Conservation (phyloP, 495 filamentous ascomycete species). For the Astrothelium subdiscretum region DNA sequence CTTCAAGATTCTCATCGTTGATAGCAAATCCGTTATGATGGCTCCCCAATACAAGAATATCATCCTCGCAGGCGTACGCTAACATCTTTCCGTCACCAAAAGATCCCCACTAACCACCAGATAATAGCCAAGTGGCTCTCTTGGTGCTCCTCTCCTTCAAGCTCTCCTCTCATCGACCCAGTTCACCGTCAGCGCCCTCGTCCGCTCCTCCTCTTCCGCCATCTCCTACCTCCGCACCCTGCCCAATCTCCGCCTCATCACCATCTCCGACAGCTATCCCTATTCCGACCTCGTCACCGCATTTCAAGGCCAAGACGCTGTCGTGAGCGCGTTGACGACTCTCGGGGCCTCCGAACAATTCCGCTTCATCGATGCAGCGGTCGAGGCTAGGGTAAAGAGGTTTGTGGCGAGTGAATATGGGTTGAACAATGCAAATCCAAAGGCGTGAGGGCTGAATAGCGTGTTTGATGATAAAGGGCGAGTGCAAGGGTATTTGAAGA, state of each 20-base stretch:
- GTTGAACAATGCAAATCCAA: slow-evolving; percentile 20
- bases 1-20: background rate
- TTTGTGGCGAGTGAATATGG: slow-evolving; percentile 31
- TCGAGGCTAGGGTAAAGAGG: slow-evolving; percentile 27
- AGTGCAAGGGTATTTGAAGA: slow-evolving; percentile 35
- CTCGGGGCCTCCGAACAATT: slow-evolving; percentile 16
- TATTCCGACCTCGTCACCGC: slow-evolving; percentile 39
- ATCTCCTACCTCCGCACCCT: slow-evolving; percentile 31
- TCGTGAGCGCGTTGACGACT: slow-evolving; percentile 29
- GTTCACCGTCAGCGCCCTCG: slow-evolving; percentile 47
- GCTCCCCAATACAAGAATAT: slow-evolving; percentile 1
- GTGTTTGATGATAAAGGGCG: slow-evolving; percentile 34
- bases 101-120: background rate
- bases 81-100: background rate
- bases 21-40: background rate
- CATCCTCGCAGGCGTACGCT: slow-evolving; percentile 2
- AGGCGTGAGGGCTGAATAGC: slow-evolving; percentile 25
- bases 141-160: slow-evolving; percentile 18
- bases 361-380: slow-evolving; percentile 26
- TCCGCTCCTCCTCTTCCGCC: slow-evolving; percentile 26
- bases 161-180: slow-evolving; percentile 15
- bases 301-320: slow-evolving; percentile 38
- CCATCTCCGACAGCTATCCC: slow-evolving; percentile 40
- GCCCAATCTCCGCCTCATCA: background rate
- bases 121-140: slow-evolving; percentile 1